These are phyloP conservation scores for Backusella liffmaniae DNA, from an alignment of 192 early-diverging fungal genomes.

Conservation along the genomic window DNA sequence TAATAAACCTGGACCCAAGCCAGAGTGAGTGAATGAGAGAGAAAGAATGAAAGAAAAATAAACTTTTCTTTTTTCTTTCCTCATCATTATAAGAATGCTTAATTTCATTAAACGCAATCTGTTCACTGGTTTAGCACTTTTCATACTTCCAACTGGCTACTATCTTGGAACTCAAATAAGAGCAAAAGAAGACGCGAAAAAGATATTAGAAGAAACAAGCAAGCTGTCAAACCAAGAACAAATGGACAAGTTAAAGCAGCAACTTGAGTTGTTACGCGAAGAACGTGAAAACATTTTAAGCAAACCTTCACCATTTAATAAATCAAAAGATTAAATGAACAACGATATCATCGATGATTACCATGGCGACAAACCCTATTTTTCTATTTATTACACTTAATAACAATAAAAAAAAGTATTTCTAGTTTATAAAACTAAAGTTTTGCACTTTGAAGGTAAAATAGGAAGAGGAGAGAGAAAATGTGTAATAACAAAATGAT, in stretches of 20 bases:
- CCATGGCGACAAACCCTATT: neutral
- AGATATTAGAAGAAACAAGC: neutral
- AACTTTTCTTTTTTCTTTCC: neutral
- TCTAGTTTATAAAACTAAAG: neutral
- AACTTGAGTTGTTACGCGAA: neutral
- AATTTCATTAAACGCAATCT: slow-evolving; percentile 5
- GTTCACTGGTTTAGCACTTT: neutral
- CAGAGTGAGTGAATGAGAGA: neutral
- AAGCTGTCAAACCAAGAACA: neutral
- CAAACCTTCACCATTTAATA: neutral
- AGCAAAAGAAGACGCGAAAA: neutral
- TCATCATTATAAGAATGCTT: neutral
- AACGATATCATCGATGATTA: neutral
- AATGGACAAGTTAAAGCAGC: neutral
- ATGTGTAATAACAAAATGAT: neutral
- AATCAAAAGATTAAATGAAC: neutral
- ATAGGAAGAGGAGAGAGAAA: neutral
- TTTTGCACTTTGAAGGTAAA: too few relatives aligned
- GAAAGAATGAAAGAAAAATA: neutral
- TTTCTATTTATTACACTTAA: neutral
- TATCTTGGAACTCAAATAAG: neutral
- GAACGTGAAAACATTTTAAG: neutral
- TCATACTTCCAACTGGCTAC: neutral
- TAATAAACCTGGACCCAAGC: neutral
- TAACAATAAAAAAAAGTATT: neutral